Evolutionary conservation across 352 stramenopile species (phyloP).

Genomic region (Phytophthora cryptogea): DNA sequence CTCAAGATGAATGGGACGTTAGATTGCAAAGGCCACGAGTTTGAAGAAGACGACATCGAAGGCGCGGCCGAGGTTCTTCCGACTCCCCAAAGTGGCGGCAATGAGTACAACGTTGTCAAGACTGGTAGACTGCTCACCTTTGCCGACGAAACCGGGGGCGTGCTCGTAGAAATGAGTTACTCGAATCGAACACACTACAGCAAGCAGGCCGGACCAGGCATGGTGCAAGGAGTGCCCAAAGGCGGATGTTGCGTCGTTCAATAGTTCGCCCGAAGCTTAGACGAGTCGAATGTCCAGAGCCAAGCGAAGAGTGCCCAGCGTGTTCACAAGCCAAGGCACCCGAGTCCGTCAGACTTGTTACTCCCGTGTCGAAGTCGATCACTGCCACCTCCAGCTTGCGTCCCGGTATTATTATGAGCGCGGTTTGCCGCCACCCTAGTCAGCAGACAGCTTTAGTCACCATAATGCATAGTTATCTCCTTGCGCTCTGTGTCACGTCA

Average conservation of each 20-base stretch:
- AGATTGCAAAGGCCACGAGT: constrained; percentile 8
- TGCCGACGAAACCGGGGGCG: constrained; percentile 64
- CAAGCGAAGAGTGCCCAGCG: constrained; percentile 1
- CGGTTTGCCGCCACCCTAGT: constrained; percentile 1
- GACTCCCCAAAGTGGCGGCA: constrained; percentile 8
- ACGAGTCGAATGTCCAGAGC: constrained; percentile 1
- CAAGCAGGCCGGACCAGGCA: constrained; percentile 55
- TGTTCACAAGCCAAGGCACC: constrained; percentile 4
- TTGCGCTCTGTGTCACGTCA: background rate
- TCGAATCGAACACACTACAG: constrained; percentile 82
- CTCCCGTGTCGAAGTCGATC: constrained; percentile 10
- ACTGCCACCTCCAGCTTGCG: background rate
- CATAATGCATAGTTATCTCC: constrained; percentile 22
- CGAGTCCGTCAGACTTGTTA: background rate
- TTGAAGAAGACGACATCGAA: constrained; percentile 29
- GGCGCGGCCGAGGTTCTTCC: constrained; percentile 18
- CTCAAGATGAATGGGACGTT: constrained; percentile 26
- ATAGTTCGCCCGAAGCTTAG: constrained; percentile 12
- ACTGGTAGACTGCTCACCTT: constrained; percentile 56
- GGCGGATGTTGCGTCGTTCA: constrained; percentile 29
- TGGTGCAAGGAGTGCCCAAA: constrained; percentile 34
- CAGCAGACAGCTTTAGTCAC: constrained; percentile 3
- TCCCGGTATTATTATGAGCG: constrained; percentile 25
- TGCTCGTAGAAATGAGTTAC: constrained; percentile 66
- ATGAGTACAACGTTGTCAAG: constrained; percentile 25